Evolutionary conservation across 129 eudicot genomes (phyloP).

Genomic region (Artemisia argyi): DNA sequence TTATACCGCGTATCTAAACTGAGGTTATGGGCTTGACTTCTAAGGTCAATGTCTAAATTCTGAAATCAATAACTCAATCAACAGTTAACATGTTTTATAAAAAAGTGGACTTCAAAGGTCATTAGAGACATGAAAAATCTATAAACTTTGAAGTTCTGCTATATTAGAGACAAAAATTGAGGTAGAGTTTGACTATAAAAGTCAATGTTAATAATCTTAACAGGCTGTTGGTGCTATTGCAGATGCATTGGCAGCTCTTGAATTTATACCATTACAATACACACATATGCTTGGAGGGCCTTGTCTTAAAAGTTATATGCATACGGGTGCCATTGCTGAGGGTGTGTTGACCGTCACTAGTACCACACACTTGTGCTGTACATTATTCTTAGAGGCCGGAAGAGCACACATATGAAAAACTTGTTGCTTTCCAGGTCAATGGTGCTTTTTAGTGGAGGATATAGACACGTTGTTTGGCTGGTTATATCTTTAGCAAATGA

Average conservation of each 20-base stretch:
- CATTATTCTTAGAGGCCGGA: too few species aligned
- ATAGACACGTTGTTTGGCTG: constrained; percentile 15
- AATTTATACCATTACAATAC: too few species aligned
- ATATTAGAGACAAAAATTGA: neutral
- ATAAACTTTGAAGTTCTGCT: neutral
- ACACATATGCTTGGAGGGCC: too few species aligned
- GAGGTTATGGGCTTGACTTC: neutral
- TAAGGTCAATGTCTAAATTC: neutral
- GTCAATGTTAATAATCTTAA: neutral
- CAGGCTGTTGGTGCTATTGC: constrained; percentile 31
- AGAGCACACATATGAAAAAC: too few species aligned
- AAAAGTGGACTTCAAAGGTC: neutral
- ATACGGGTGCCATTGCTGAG: too few species aligned
- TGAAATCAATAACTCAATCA: neutral
- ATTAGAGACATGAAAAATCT: constrained; percentile 7
- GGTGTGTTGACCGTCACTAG: too few species aligned
- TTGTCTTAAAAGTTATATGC: too few species aligned
- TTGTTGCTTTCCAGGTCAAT: too few species aligned
- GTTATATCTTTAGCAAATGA: constrained; percentile 58
- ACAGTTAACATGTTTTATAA: neutral
- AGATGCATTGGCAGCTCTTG: too few species aligned
- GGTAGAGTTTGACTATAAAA: neutral
- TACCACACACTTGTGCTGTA: too few species aligned
- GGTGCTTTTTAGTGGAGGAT: constrained; percentile 53
- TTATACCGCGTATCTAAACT: too few species aligned